These are phyloP conservation scores for Podila horticola DNA, from an alignment of 192 early-diverging fungal species.

Conservation along the genomic window DNA sequence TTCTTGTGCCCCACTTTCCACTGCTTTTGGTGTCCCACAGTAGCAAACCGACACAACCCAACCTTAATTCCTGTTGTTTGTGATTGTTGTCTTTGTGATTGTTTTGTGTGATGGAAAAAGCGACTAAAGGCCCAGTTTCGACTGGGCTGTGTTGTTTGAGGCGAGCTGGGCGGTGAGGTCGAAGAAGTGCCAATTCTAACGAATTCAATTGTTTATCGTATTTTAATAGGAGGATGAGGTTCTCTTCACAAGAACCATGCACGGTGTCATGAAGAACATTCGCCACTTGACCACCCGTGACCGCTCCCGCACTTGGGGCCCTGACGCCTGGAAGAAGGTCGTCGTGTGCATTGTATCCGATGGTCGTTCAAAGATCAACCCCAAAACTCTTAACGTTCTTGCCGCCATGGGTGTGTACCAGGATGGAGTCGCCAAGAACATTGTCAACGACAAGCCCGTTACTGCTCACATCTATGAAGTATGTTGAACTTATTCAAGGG, in stretches of 20 bases:
- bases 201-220: background rate
- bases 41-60: slow-evolving; percentile 8
- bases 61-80: background rate
- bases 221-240: slow-evolving; percentile 83
- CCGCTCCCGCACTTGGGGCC: slow-evolving; percentile 79
- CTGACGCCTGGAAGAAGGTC: slow-evolving; percentile 86
- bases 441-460: slow-evolving; percentile 70
- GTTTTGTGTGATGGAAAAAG: too few relatives aligned
- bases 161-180: too few relatives aligned
- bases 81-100: too few relatives aligned
- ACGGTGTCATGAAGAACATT: slow-evolving; percentile 92
- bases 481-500: background rate
- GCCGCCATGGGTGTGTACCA: slow-evolving; percentile 87
- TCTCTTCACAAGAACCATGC: slow-evolving; percentile 89
- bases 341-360: slow-evolving; percentile 87
- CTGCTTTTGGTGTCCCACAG: background rate
- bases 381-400: slow-evolving; percentile 73
- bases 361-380: slow-evolving; percentile 81
- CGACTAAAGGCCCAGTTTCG: too few relatives aligned
- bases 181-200: too few relatives aligned
- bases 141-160: too few relatives aligned
- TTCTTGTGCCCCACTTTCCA: background rate
- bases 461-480: slow-evolving; percentile 75
- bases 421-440: slow-evolving; percentile 76
- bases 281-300: slow-evolving; percentile 84